A percentile compares a stretch with the other conserved stretches of the same genome.
Evolutionary conservation across 129 eudicot genomes (phyloP).

Genomic region (Calendula officinalis): DNA sequence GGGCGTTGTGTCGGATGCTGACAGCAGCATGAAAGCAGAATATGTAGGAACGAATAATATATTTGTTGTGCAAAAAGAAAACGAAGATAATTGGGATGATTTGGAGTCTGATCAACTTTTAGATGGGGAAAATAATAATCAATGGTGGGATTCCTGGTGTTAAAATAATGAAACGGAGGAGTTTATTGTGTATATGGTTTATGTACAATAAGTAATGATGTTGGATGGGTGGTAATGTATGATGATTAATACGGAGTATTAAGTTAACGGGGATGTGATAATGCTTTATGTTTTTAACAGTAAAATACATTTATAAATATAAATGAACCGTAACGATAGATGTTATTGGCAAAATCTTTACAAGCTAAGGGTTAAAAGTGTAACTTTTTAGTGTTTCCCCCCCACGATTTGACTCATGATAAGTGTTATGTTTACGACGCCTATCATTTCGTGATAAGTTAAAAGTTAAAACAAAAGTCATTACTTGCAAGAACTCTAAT

Average conservation of each 20-base stretch:
- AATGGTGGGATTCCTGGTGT: slow-evolving; percentile 77
- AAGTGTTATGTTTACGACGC: too few relatives aligned
- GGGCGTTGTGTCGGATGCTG: slow-evolving; percentile 41
- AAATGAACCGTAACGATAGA: too few relatives aligned
- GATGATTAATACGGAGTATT: neutral
- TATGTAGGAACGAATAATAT: slow-evolving; percentile 32
- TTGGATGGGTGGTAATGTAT: slow-evolving; percentile 5
- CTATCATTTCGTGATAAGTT: too few relatives aligned
- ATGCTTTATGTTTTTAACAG: neutral
- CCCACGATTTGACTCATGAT: too few relatives aligned
- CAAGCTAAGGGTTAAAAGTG: too few relatives aligned
- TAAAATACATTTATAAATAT: neutral
- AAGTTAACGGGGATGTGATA: slow-evolving; percentile 10
- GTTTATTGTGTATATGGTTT: slow-evolving; percentile 14
- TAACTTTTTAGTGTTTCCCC: too few relatives aligned
- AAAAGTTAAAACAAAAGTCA: neutral
- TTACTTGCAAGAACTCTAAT: neutral
- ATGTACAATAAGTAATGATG: slow-evolving; percentile 27
- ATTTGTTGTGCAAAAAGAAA: slow-evolving; percentile 25
- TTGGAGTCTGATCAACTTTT: slow-evolving; percentile 34
- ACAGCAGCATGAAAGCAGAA: slow-evolving; percentile 38
- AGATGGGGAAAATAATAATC: slow-evolving; percentile 33
- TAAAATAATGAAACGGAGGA: slow-evolving; percentile 15
- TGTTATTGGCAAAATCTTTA: too few relatives aligned
- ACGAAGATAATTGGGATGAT: slow-evolving; percentile 46